Evolutionary conservation across 768 basidiomycete genomes (phyloP), one percentile per base, ranked within the genome.

Genomic region (Clitopilus hobsonii): DNA sequence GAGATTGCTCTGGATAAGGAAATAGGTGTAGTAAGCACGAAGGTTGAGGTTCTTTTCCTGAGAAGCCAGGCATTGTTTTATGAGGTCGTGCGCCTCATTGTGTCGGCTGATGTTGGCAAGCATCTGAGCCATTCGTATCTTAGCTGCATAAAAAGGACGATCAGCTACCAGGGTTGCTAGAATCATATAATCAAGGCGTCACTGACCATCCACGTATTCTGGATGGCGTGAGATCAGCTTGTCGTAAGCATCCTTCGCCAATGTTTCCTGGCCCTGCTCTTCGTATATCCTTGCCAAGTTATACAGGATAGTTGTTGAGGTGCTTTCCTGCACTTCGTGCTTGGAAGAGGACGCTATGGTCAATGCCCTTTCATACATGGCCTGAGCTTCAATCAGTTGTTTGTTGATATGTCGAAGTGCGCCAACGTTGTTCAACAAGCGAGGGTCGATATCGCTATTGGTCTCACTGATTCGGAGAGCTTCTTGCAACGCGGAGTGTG

Each of bases 251-350:
- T 89, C 91, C 58, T 79, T 86, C 1, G 96, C 95, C 57, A 86
- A 77, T 1, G 70, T 76, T 4, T 79, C 77, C 29, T 91, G 86
- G 1, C 88, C 88, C 52, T 82, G 76, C 48, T 94, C 92, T 68
- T 99, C 97, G 62, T 94, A 95, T 14, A 89, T 87, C 55, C 94
- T 77, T 0, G 90, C 97, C 22, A 98, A 83, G 65, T 99, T 99
- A 71, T 92, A 98, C 45, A 94, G 72, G 23, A 94, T 82, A 0
- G 90, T 86, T 0, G 92, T 92, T 28, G 91, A 85, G 69, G 90
- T 79, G 1, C 76, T 83, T 63, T 94, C 91, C 1, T 78, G 79
- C 14, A 71, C 70, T 10, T 80, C 80, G 1, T 75, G 58, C 7
- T 65, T 73, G 22, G 82, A 69, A 18, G 65, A 63, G 3, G 79